Evolutionary conservation across 257 asterid species (phyloP).

Genomic region (Primulina tabacum): DNA sequence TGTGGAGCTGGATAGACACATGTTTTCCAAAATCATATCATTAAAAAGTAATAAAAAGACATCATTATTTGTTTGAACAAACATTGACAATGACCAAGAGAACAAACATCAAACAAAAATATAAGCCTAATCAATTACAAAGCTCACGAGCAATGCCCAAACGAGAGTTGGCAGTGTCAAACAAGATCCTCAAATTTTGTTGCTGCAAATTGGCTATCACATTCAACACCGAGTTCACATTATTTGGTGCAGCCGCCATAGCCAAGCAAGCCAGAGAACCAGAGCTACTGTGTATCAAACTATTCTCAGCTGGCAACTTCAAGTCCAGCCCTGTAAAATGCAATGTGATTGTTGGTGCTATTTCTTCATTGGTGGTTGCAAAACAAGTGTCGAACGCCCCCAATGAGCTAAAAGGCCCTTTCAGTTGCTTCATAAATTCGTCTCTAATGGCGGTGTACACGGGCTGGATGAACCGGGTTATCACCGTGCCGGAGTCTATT

Average conservation of each 20-base stretch:
- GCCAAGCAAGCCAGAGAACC: conserved; percentile 81
- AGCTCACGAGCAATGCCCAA: conserved; percentile 79
- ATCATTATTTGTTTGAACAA: background rate
- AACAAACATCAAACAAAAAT: background rate
- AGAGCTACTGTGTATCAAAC: conserved; percentile 75
- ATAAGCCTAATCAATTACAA: conserved; percentile 43
- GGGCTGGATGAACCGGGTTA: conserved; percentile 70
- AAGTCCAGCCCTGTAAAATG: conserved; percentile 65
- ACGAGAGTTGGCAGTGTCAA: conserved; percentile 60
- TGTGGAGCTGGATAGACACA: background rate
- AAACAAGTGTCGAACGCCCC: conserved; percentile 92
- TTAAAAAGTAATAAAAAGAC: background rate
- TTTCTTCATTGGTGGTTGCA: conserved; percentile 49
- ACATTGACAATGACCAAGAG: background rate
- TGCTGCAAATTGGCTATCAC: conserved; percentile 91
- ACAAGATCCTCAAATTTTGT: conserved; percentile 77
- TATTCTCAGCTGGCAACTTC: conserved; percentile 72
- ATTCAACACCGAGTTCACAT: conserved; percentile 65
- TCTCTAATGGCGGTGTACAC: conserved; percentile 53
- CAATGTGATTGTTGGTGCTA: conserved; percentile 52
- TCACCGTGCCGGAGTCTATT: conserved; percentile 90
- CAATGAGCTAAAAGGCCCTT: conserved; percentile 56
- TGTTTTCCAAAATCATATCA: background rate
- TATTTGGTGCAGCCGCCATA: conserved; percentile 72
- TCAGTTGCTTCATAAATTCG: conserved; percentile 62